Percentiles rank a stretch among this genome's conserved stretches.
Evolutionary conservation across 2,329 filamentous ascomycete genomes (phyloP).

Genomic region (Fusarium oxysporum): DNA sequence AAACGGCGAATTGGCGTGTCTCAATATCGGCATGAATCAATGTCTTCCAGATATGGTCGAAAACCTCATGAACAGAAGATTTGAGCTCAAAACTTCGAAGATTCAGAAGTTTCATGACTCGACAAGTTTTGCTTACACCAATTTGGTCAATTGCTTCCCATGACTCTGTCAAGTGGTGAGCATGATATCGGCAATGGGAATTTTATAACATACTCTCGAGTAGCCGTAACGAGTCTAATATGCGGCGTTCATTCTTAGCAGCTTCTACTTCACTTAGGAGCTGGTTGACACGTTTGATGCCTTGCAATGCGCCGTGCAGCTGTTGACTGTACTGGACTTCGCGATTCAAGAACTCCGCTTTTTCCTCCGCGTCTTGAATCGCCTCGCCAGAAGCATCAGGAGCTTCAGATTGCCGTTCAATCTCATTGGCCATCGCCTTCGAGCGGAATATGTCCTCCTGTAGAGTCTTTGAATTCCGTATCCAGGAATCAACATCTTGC

Average conservation of each 20-base stretch:
- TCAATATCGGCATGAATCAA: constrained; percentile 73
- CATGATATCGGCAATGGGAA: neutral
- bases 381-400: constrained; percentile 65
- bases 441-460: constrained; percentile 88
- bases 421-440: constrained; percentile 81
- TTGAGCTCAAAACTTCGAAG: constrained; percentile 74
- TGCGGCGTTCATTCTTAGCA: constrained; percentile 64
- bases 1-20: constrained; percentile 66
- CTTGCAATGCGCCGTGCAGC: constrained; percentile 62
- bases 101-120: constrained; percentile 73
- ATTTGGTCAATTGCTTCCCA: constrained; percentile 69
- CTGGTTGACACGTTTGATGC: constrained; percentile 67
- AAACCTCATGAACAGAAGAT: constrained; percentile 71
- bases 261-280: constrained; percentile 72
- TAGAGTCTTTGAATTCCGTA: constrained; percentile 82
- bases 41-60: constrained; percentile 77
- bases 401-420: constrained; percentile 80
- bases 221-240: constrained; percentile 67
- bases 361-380: constrained; percentile 64
- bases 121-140: constrained; percentile 69
- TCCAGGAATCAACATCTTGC: constrained; percentile 87
- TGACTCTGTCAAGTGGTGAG: constrained; percentile 57
- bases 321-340: constrained; percentile 71
- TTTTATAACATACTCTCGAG: constrained; percentile 61
- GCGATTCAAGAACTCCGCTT: constrained; percentile 65